Conservation (phyloP, 495 filamentous ascomycete species). For the Corynascus novoguineensis region DNA sequence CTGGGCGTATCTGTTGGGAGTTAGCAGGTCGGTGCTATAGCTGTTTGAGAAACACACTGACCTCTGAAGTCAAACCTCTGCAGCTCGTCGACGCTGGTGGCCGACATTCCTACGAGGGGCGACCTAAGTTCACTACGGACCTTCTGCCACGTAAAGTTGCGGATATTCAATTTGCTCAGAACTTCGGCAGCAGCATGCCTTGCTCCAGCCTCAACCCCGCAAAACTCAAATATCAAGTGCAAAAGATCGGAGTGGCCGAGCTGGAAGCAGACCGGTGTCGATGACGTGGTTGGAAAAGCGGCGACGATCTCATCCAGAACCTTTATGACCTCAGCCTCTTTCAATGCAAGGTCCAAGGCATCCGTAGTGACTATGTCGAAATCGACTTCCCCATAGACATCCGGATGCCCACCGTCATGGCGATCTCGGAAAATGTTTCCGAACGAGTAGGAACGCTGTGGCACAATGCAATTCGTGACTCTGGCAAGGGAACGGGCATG, state of each 20-base stretch:
- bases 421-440: conserved; percentile 81
- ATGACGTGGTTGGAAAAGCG: conserved; percentile 67
- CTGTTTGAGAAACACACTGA: conserved; percentile 23
- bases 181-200: conserved; percentile 72
- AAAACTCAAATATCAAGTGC: conserved; percentile 80
- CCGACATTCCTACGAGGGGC: conserved; percentile 72
- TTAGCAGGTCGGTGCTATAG: not conserved
- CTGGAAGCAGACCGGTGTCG: conserved; percentile 79
- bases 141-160: conserved; percentile 76
- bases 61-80: conserved; percentile 84
- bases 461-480: conserved; percentile 49
- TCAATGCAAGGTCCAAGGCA: conserved; percentile 73
- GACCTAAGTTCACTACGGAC: conserved; percentile 78
- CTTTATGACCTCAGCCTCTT: conserved; percentile 93
- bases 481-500: conserved; percentile 81
- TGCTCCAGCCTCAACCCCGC: conserved; percentile 63
- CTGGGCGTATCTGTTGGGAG: conserved; percentile 55
- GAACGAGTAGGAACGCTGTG: conserved; percentile 80
- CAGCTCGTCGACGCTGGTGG: conserved; percentile 87
- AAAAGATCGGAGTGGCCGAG: conserved; percentile 85
- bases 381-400: conserved; percentile 80
- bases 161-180: conserved; percentile 81
- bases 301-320: conserved; percentile 87
- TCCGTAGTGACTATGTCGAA: conserved; percentile 87
- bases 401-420: conserved; percentile 69